phyloP scores from a whole-genome alignment of 306 rosid genomes.

The Medicago lupulina region DNA sequence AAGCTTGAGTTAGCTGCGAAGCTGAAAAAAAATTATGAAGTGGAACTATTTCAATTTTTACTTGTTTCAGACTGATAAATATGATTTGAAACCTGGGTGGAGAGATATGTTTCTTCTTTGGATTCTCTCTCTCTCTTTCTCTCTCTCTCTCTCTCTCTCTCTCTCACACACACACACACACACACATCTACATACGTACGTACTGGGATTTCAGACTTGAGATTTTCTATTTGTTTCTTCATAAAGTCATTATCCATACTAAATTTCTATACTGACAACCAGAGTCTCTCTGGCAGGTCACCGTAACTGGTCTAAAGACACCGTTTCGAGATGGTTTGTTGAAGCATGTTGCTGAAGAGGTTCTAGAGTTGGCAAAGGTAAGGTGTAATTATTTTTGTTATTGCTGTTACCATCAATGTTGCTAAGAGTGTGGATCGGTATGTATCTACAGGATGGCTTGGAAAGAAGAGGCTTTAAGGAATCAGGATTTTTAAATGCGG shows the following conservation, averaged over 20 bases:
- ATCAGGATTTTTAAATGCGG: slow-evolving; percentile 88
- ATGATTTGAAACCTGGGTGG: slow-evolving; percentile 10
- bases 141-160: neutral
- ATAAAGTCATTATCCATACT: slow-evolving; percentile 23
- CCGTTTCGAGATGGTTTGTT: slow-evolving; percentile 94
- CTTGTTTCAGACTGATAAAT: slow-evolving; percentile 14
- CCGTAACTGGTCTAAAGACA: slow-evolving; percentile 78
- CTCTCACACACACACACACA: too few species aligned
- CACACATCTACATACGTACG: too few species aligned
- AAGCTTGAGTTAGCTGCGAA: slow-evolving; percentile 5
- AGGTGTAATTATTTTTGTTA: slow-evolving; percentile 27
- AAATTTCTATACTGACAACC: slow-evolving; percentile 42
- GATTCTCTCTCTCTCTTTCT: too few species aligned
- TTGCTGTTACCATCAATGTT: slow-evolving; percentile 36
- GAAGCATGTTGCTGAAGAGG: slow-evolving; percentile 91
- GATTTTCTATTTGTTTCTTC: slow-evolving; percentile 19
- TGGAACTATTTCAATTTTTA: neutral
- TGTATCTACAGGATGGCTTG: slow-evolving; percentile 77
- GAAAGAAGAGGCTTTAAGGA: slow-evolving; percentile 96
- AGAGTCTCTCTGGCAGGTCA: slow-evolving; percentile 61
- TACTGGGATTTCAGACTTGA: slow-evolving; percentile 29
- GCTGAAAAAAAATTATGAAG: neutral
- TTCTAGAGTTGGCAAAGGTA: slow-evolving; percentile 84
- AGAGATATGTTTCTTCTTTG: neutral
- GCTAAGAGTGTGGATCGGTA: slow-evolving; percentile 27